Evolutionary conservation across 176 grass and related monocot species (phyloP), one percentile per base, ranked within the genome.

Genomic region (Oryza coarctata): DNA sequence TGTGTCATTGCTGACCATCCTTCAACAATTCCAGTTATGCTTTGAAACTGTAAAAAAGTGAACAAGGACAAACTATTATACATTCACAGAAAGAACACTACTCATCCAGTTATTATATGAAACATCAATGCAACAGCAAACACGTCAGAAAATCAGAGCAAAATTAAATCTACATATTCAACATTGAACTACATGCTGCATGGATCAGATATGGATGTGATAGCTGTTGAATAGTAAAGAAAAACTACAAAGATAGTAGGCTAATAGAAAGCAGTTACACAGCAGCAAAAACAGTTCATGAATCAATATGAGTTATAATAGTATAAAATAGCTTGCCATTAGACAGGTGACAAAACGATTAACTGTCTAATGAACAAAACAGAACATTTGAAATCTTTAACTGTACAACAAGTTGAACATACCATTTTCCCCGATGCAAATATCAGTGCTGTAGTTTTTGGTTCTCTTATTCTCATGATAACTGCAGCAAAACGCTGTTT

Each of bases 351-450:
- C n/a, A n/a, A n/a, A n/a, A n/a, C n/a, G n/a, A n/a, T n/a, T n/a
- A n/a, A n/a, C n/a, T n/a, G n/a, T n/a, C n/a, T n/a, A n/a, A n/a
- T 5, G 22, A 60, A 30, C 23, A 18, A 14, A 49, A 80, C 14
- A 40, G 3, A 74, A 67, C 31, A 50, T 66, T 58, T 29, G 57
- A 8, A 65, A 34, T 0, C 7, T 71, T n/a, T 60, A 25, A 75
- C 3, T 34, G 10, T 18, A 45, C 43, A 68, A 12, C n/a, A 80
- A 29, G 32, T 60, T 77, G 23, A 36, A 65, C 77, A 52, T 87
- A 99, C 96, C 96, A 99, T 99, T 93, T 99, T 99, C 49, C 96
- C 96, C 2, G 96, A 99, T 27, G 96, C 96, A 47, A 99, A 99
- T 86, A 99, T 99, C 89, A 99, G 77, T 20, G 96, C 96, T 15